Base-by-base conservation (phyloP, 2,329 filamentous ascomycete genomes). In the Beauveria bassiana region DNA sequence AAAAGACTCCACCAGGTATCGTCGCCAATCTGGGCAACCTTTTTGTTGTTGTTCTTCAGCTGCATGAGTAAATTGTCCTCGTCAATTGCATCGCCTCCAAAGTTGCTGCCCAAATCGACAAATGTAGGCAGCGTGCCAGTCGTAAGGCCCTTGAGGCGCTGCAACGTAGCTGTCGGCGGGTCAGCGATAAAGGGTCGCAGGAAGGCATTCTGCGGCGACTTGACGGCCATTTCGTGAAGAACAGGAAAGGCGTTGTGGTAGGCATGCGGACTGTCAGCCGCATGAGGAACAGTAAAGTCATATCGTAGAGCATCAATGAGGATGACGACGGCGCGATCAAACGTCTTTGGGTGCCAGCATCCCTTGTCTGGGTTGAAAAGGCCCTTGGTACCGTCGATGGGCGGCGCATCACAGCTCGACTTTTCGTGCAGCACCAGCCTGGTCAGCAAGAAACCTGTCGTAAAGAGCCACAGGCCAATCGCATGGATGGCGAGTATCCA, bases 1-100 rank as follows among this genome's bases (percentile, higher is more conserved):
- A 98, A 99, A 18, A 99, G 79, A 49, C 91, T 83, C 66, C 92
- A 90, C 95, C 95, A 99, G 5, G 95, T 99, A 75, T 99, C 93
- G 72, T 99, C 95, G n/a, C 95, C 95, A 43, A 99, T 78, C 70
- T 99, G 96, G 6, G 93, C 95, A 66, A 99, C 85, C 65, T 83
- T 90, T 79, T 91, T 77, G 73, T 84, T 70, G 75, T 86, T 75
- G 77, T 88, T 71, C 73, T 80, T 72, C 78, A 89, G 72, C 74
- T 96, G 74, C 81, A 86, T 76, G 76, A 89, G 70, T 76, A 87
- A 66, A 77, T 96, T 79, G 72, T 99, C 95, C 78, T 99, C 95
- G 62, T 97, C 93, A 67, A 99, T 97, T 6, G 91, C 91, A 3
- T 90, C 96, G 2, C 95, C 95, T 0, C 91, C 92, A 74, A 99